Conservation (phyloP, 1,284 basidiomycete genomes). For the Fomitopsis schrenkii region DNA sequence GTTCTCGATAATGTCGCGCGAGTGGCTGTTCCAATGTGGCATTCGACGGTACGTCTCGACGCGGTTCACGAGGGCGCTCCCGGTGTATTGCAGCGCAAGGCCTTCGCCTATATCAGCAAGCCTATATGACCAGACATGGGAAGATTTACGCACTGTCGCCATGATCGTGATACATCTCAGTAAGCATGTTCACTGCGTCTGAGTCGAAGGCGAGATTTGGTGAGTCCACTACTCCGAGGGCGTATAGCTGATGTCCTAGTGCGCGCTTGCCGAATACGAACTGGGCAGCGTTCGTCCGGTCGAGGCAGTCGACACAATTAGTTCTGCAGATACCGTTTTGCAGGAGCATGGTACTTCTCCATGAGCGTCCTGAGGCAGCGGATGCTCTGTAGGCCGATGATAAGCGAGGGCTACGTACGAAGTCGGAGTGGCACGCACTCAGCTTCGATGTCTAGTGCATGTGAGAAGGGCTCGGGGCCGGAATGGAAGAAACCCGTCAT, state of each 20-base stretch:
- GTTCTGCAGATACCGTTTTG: slow-evolving; percentile 91
- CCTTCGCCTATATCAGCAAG: slow-evolving; percentile 40
- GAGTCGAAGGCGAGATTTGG: slow-evolving; percentile 91
- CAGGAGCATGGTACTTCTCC: slow-evolving; percentile 70
- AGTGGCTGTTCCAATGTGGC: slow-evolving; percentile 98
- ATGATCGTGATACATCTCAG: slow-evolving; percentile 99
- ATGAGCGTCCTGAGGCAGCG: slow-evolving; percentile 30
- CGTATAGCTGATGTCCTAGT: slow-evolving; percentile 93
- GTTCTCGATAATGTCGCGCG: slow-evolving; percentile 96
- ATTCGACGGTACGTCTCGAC: slow-evolving; percentile 96
- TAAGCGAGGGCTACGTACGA: slow-evolving; percentile 13
- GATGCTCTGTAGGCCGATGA: slow-evolving; percentile 2
- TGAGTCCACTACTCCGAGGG: slow-evolving; percentile 82
- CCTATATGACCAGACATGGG: not conserved
- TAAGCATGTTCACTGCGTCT: slow-evolving; percentile 95
- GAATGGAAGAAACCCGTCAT: slow-evolving; percentile 95
- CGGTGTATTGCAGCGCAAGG: slow-evolving; percentile 95
- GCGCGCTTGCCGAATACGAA: slow-evolving; percentile 97
- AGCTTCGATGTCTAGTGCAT: slow-evolving; percentile 48
- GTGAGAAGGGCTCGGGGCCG: slow-evolving; percentile 73
- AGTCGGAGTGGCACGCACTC: slow-evolving; percentile 28
- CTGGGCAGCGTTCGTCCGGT: slow-evolving; percentile 96
- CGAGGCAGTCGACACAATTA: slow-evolving; percentile 96
- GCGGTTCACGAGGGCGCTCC: slow-evolving; percentile 93
- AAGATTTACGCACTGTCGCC: slow-evolving; percentile 70